Base-by-base conservation (phyloP, 2,329 filamentous ascomycete genomes). In the Aspergillus flavus region DNA sequence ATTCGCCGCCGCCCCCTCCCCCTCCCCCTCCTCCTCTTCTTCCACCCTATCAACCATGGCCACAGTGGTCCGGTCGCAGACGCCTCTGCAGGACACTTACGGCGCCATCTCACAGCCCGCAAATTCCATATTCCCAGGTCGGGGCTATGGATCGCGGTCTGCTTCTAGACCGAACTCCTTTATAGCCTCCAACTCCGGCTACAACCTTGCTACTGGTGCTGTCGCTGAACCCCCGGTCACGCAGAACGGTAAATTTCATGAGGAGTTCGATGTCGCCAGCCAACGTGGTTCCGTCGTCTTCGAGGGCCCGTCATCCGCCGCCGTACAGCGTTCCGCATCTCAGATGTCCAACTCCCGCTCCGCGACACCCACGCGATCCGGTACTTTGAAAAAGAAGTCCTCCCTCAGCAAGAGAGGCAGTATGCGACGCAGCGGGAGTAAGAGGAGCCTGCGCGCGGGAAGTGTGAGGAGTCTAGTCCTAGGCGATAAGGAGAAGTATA, bases 321-420 rank as follows among this genome's bases (percentile, higher is more conserved):
- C 70, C 26, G 63, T 80, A 48, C 79, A 78, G 53, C 76, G 78
- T 16, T 77, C 77, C 23, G 73, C 73, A 58, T 83, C 81, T 36
- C 76, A 79, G 57, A 74, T 79, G 68, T 83, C 81, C 36, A 73
- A 76, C 26, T 73, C 75, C 34, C 75, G 78, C 30, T 80, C 80
- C 39, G 66, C 74, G 26, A 72, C 76, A 5, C 80, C 80, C 19
- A 78, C 80, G 21, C 73, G 88, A 61, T 84, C 84, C 65, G 92
- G 92, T 64, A 97, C 94, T 0, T 83, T 98, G 70, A 95, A 92
- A 83, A 98, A 98, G 84, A 95, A 93, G 79, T 83, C 83, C 28
- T 96, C 93, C 11, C 75, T 97, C 63, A 89, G 89, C 68, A 87
- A 91, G 71, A 88, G 85, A 64, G 86, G 83, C 45, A 96, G 93